Base-by-base conservation (phyloP, 345 rosid species). In the Combretum micranthum region DNA sequence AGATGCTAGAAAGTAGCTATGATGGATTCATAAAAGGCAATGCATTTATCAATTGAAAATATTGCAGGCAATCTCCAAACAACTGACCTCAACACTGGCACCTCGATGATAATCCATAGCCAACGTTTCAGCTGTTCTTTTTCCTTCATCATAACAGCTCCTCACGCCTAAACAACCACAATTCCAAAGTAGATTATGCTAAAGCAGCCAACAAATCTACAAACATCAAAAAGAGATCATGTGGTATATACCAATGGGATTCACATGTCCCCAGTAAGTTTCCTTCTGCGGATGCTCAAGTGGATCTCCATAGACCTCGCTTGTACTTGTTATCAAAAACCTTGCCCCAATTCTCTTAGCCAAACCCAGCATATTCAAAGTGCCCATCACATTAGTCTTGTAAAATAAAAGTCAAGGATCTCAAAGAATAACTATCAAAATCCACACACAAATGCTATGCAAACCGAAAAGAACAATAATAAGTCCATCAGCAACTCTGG, bases 371-470 rank as follows among this genome's bases (percentile, higher is more conserved):
- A 93, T 87, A 67, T 93, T 89, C 56, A 93, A 86, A 14, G 97
- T 93, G 4, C 99, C 99, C 99, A 93, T 89, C 67, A 93, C 99
- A 81, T 93, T 93, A 3, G 97, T 93, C 91, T 93, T 93, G 96
- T 93, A 57, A 58, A 65, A 50, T 20, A 47, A 58, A 47, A 43
- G 80, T 83, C 65, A 88, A 81, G 93, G 83, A 80, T 69, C 72
- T 66, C 74, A 67, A 63, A 42, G 19, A 17, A 17, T 15, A 50
- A 57, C 22, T 52, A 64, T 22, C n/a, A 51, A 51, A 19, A 7
- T 37, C 8, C 16, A 51, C 7, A 10, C 4, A 13, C 39, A 23
- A 21, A 21, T 5, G 13, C 32, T 32, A 32, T 7, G 10, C 10
- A 32, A 25, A 25, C 26, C 26, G 26, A 2, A 25, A 25, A 25